Base-by-base conservation (phyloP, 2,329 filamentous ascomycete genomes). In the Penicillium sp. region DNA sequence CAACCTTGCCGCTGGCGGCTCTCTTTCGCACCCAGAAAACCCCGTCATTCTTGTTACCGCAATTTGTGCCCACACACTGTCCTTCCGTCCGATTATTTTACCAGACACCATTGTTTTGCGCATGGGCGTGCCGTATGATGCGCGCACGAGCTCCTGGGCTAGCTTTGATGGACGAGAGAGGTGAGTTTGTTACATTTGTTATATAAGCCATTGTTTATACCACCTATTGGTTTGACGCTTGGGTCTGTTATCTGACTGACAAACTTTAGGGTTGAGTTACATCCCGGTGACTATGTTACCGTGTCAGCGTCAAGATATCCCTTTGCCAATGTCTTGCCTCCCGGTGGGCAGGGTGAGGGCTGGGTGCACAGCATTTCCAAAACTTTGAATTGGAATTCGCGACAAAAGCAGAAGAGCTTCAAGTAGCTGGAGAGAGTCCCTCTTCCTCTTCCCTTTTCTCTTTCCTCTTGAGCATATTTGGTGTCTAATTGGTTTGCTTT, bases 61-160 rank as follows among this genome's bases (percentile, higher is more conserved):
- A 48, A 96, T 97, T 54, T 97, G 92, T 71, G 90, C 94, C 1
- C 93, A 97, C 74, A 97, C 93, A 0, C 81, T 97, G 3, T 96
- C 90, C 2, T 97, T 97, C 81, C 84, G 94, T 11, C 93, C 93
- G n/a, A 94, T 97, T 67, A 94, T 97, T 67, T 81, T 97, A 3
- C 94, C 94, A 0, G 94, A 99, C 75, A 97, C 93, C 0, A 96
- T 97, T 60, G 93, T 97, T 1, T 80, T 99, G 57, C 86, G 94
- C 37, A 83, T 96, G 18, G 94, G 93, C 11, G 92, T 97, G n/a
- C 94, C 94, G 0, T 97, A 96, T 72, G 88, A 95, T 73, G 90
- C 92, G 9, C 82, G 94, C 48, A 92, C 91, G 5, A 89, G 86
- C 64, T 92, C 89, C 39, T 99, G 94, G 93, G 94, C 92, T n/a